A percentile compares a stretch with the other conserved stretches of the same genome.
phyloP scores from a whole-genome alignment of 768 basidiomycete genomes.

The Russula emetica region DNA sequence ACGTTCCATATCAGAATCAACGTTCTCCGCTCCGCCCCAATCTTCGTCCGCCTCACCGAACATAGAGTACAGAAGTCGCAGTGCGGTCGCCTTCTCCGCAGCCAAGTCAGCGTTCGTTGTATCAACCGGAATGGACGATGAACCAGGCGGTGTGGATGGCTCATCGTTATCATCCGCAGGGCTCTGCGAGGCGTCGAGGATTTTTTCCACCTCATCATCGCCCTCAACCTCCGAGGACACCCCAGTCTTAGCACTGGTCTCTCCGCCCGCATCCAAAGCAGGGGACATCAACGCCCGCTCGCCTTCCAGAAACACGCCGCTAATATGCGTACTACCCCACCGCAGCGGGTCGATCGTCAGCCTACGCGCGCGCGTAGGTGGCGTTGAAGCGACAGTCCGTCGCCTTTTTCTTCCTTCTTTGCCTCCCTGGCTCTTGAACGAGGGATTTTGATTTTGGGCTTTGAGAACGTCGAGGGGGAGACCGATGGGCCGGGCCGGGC shows the following conservation, averaged over 20 bases:
- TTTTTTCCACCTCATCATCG: constrained; percentile 18
- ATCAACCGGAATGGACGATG: constrained; percentile 15
- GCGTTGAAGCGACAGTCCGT: constrained; percentile 38
- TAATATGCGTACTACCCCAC: constrained; percentile 67
- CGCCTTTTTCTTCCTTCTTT: constrained; percentile 39
- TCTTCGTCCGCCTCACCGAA: constrained; percentile 47
- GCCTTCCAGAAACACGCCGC: constrained; percentile 57
- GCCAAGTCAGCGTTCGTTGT: constrained; percentile 33
- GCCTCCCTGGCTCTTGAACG: constrained; percentile 14
- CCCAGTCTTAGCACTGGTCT: neutral
- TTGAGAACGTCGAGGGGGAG: constrained; percentile 17
- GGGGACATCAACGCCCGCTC: neutral
- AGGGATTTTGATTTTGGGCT: constrained; percentile 25
- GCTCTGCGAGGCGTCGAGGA: constrained; percentile 28
- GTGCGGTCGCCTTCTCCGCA: constrained; percentile 44
- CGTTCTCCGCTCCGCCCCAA: constrained; percentile 59
- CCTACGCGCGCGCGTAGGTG: constrained; percentile 54
- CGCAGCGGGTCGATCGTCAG: constrained; percentile 67
- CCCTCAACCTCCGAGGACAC: constrained; percentile 12
- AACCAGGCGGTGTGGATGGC: neutral
- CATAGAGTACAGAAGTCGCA: constrained; percentile 49
- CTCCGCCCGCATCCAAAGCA: constrained; percentile 25
- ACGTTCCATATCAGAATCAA: constrained; percentile 54
- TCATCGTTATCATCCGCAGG: neutral
- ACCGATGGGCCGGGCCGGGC: constrained; percentile 57